phyloP scores from a whole-genome alignment of 164 flowering plant genomes.

The Paratinospora sagittata region DNA sequence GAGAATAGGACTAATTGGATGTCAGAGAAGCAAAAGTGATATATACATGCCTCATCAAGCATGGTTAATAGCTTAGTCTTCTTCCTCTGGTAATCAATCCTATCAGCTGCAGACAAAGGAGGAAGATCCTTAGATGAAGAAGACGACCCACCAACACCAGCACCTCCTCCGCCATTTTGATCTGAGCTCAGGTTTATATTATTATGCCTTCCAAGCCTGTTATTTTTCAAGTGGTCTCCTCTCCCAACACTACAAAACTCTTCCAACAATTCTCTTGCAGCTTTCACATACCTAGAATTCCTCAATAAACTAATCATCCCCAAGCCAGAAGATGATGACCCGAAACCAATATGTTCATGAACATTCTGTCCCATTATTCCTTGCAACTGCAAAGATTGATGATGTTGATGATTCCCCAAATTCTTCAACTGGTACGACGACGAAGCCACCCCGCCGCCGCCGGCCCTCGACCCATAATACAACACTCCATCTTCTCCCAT shows the following conservation, averaged over 20 bases:
- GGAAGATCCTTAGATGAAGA: constrained; percentile 54
- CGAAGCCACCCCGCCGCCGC: constrained; percentile 21
- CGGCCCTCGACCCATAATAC: constrained; percentile 27
- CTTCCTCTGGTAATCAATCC: constrained; percentile 84
- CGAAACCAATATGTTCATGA: constrained; percentile 31
- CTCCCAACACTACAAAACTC: constrained; percentile 94
- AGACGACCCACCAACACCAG: constrained; percentile 34
- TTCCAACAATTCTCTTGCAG: constrained; percentile 80
- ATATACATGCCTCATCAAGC: constrained; percentile 90
- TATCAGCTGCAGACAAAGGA: constrained; percentile 67
- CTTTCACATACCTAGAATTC: constrained; percentile 63
- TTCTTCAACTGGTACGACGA: constrained; percentile 32
- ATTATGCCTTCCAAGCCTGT: constrained; percentile 21
- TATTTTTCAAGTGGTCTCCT: constrained; percentile 35
- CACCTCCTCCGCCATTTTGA: constrained; percentile 10
- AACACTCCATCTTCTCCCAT: constrained; percentile 47
- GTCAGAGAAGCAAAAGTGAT: background rate
- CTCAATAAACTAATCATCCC: constrained; percentile 17
- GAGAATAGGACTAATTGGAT: background rate
- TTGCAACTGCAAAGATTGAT: constrained; percentile 27
- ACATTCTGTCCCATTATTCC: constrained; percentile 27
- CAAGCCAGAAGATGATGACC: constrained; percentile 23
- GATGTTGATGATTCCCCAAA: constrained; percentile 18
- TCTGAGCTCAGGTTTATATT: constrained; percentile 44
- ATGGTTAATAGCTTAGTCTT: constrained; percentile 85